phyloP scores from a whole-genome alignment of 176 grass and related monocot species.

The Carex cristatella region DNA sequence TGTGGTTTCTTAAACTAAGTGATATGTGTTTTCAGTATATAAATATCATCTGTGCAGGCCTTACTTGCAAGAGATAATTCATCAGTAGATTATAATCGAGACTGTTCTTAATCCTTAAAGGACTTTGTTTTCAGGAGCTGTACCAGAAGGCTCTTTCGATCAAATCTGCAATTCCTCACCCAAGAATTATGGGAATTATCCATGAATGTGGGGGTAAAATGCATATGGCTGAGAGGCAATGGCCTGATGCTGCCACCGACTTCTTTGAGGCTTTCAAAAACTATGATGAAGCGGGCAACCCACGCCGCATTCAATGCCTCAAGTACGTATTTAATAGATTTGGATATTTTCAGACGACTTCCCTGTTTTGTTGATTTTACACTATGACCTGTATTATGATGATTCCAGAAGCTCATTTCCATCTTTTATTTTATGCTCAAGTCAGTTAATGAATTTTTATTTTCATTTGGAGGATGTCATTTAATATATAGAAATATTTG shows the following conservation, averaged over 20 bases:
- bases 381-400: background rate
- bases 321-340: slow-evolving; percentile 45
- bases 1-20: background rate
- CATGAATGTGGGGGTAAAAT: slow-evolving; percentile 99
- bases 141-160: slow-evolving; percentile 95
- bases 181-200: slow-evolving; percentile 99
- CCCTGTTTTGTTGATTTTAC: slow-evolving; percentile 6
- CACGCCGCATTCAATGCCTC: slow-evolving; percentile 83
- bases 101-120: background rate
- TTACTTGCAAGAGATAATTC: background rate
- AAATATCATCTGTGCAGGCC: background rate
- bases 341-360: background rate
- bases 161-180: slow-evolving; percentile 97
- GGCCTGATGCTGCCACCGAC: slow-evolving; percentile 88
- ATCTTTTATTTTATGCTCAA: background rate
- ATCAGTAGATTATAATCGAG: background rate
- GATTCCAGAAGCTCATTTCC: background rate
- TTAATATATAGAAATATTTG: background rate
- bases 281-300: slow-evolving; percentile 99
- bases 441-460: background rate
- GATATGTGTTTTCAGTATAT: slow-evolving; percentile 1
- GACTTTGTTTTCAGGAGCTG: slow-evolving; percentile 51
- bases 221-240: slow-evolving; percentile 99
- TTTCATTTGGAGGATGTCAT: background rate
- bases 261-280: slow-evolving; percentile 99